Base-by-base conservation (phyloP, 1,139 yeast species). In the Hemisphaericaspora xylofermentans region DNA sequence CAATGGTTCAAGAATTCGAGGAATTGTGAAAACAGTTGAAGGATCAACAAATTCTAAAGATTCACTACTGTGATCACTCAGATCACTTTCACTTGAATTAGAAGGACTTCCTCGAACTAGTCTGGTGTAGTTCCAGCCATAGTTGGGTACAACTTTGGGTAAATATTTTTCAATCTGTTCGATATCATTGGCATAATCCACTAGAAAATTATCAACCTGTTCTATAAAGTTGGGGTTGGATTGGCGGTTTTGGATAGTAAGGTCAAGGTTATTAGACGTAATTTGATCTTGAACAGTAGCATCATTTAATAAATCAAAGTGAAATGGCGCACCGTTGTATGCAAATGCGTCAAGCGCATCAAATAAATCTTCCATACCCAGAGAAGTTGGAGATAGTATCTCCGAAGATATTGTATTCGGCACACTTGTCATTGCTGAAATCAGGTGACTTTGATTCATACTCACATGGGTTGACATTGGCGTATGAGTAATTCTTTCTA, bases 1-100 rank as follows among this genome's bases (percentile, higher is more conserved):
- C 15, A 81, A 59, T 2, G 84, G 84, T 8, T 65, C 53, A 3
- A 82, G 56, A 35, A 75, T 74, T 1, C 74, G 68, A 1, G 85
- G 85, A 10, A 80, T 66, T 6, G 54, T 13, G 25, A 31, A 43
- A 6, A n/a, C 12, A 4, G 10, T n/a, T 12, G 7, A 6, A 4
- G 29, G 29, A 14, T 26, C 29, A 4, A 26, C 9, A 4, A 26
- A 8, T 29, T n/a, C 14, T n/a, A 9, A 29, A 8, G 18, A 15
- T 14, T 8, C 6, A 15, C 18, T 28, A 12, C 14, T 13, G 13
- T 26, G 14, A 13, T 28, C 31, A 28, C 14, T 18, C 22, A 19
- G 22, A 13, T 14, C 18, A 10, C 32, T 29, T 7, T 7, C 32
- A 31, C 25, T 13, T 7, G 16, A 16, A 19, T n/a, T 18, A n/a